A percentile compares a stretch with the other conserved stretches of the same genome.
phyloP scores from a whole-genome alignment of 441 rosid genomes.

The Breynia disticha region DNA sequence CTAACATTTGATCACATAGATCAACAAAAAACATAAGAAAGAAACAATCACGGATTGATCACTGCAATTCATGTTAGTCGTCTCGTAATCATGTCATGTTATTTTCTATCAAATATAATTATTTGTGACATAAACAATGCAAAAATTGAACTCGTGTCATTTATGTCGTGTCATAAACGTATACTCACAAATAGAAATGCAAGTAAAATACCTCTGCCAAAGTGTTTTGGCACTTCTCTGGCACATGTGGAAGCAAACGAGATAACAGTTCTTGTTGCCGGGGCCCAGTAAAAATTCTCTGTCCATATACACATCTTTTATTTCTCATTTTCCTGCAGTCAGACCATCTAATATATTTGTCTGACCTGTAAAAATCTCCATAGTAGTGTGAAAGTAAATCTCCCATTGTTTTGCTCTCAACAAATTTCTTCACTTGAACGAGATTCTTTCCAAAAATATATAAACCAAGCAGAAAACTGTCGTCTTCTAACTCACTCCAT shows the following conservation, averaged over 20 bases:
- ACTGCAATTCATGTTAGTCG: too few relatives aligned
- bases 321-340: constrained; percentile 37
- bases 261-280: constrained; percentile 50
- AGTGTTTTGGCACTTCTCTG: constrained; percentile 30
- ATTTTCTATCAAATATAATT: too few relatives aligned
- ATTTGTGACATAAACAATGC: too few relatives aligned
- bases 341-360: constrained; percentile 43
- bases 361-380: constrained; percentile 49
- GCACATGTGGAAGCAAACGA: constrained; percentile 28
- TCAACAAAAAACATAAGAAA: background rate
- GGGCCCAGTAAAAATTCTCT: constrained; percentile 46
- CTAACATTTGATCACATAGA: constrained; percentile 25
- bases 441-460: constrained; percentile 53
- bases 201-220: constrained; percentile 42
- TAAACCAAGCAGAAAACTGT: constrained; percentile 55
- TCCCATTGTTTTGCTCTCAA: constrained; percentile 34
- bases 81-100: too few relatives aligned
- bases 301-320: constrained; percentile 34
- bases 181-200: too few relatives aligned
- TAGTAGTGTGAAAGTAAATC: constrained; percentile 42
- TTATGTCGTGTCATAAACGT: too few relatives aligned
- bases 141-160: too few relatives aligned
- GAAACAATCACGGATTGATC: too few relatives aligned
- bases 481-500: constrained; percentile 45
- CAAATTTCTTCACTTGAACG: constrained; percentile 38